These are phyloP conservation scores for Tripterygium wilfordii DNA, from an alignment of 177 flowering plant genomes.

Conservation along the genomic window DNA sequence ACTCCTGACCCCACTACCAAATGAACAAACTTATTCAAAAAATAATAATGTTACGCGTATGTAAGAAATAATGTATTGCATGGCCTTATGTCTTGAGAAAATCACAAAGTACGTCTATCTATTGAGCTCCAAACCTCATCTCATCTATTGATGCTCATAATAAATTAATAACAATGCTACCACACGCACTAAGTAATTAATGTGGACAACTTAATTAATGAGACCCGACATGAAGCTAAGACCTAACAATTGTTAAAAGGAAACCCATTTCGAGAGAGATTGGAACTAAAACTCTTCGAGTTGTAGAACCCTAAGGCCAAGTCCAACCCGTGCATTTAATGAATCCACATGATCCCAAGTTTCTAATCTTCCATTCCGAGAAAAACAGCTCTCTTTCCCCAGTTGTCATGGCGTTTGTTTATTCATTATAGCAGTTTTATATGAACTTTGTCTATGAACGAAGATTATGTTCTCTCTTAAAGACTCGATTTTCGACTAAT, in stretches of 20 bases:
- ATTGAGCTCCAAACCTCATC: no score
- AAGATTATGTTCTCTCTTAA: no score
- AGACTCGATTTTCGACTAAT: slow-evolving; percentile 1
- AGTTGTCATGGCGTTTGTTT: slow-evolving; percentile 31
- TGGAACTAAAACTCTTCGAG: slow-evolving; percentile 25
- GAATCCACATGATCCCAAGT: slow-evolving; percentile 77
- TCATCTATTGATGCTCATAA: no score
- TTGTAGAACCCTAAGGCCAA: slow-evolving; percentile 37
- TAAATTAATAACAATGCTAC: slow-evolving; percentile 3
- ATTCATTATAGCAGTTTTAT: no score
- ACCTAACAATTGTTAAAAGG: slow-evolving; percentile 26
- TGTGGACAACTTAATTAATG: no score
- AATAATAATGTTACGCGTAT: no score
- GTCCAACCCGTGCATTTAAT: slow-evolving; percentile 67
- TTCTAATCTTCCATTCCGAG: slow-evolving; percentile 53
- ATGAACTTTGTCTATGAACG: no score
- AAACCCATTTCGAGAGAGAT: slow-evolving; percentile 31
- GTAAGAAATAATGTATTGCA: no score
- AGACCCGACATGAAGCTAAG: slow-evolving; percentile 53
- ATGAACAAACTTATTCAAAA: no score
- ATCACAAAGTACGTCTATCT: no score
- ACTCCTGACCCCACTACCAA: no score
- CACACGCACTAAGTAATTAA: slow-evolving; percentile 25
- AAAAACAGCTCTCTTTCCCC: slow-evolving; percentile 50
- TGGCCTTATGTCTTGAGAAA: no score